phyloP scores from a whole-genome alignment of 352 stramenopile genomes.

The Globisporangium spiculum region DNA sequence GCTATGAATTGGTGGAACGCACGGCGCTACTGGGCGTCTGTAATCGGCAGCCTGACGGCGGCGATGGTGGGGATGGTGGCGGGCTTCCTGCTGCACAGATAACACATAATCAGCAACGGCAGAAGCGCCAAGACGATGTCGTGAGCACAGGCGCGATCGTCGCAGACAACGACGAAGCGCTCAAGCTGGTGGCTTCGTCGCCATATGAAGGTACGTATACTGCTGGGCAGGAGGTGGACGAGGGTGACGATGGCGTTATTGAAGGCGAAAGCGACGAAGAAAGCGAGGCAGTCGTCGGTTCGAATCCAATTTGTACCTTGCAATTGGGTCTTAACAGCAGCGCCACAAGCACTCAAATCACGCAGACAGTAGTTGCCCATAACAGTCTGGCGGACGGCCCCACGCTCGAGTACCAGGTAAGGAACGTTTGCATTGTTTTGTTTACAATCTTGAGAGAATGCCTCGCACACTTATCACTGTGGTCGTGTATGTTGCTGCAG shows the following conservation, averaged over 20 bases:
- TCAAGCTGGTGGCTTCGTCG: constrained; percentile 17
- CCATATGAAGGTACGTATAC: constrained; percentile 3
- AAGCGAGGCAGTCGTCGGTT: neutral
- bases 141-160: neutral
- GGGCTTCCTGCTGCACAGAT: constrained; percentile 1
- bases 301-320: constrained; percentile 8
- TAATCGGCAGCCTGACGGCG: constrained; percentile 29
- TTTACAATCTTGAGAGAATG: neutral
- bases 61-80: neutral
- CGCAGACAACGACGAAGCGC: constrained; percentile 10
- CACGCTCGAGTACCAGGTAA: constrained; percentile 68
- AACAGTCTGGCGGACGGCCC: constrained; percentile 33
- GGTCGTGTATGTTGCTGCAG: constrained; percentile 9
- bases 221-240: neutral
- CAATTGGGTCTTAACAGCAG: constrained; percentile 19
- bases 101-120: constrained; percentile 13
- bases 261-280: neutral
- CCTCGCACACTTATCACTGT: too few species aligned
- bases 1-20: constrained; percentile 74
- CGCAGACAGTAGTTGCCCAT: neutral
- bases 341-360: constrained; percentile 10
- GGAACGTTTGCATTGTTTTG: neutral
- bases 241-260: neutral
- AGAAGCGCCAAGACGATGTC: constrained; percentile 8
- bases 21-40: constrained; percentile 63